Evolutionary conservation across 371 early-diverging fungal species (phyloP).

Genomic region (Apophysomyces sp.): DNA sequence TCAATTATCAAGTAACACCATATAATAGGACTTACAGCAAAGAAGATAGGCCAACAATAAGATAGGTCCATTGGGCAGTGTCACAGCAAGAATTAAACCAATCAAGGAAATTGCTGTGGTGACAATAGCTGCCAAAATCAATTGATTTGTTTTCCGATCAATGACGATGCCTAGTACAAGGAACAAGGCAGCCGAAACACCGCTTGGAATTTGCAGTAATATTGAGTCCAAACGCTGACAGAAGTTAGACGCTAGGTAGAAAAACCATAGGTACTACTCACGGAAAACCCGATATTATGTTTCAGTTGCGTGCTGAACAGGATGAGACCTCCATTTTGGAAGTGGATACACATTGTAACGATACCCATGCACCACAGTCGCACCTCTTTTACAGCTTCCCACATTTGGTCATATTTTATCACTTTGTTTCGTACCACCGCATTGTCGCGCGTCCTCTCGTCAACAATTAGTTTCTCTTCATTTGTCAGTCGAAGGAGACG

Average conservation of each 20-base stretch:
- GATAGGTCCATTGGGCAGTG: slow-evolving; percentile 21
- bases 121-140: slow-evolving; percentile 15
- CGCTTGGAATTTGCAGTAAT: slow-evolving; percentile 33
- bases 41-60: slow-evolving; percentile 24
- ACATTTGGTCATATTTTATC: slow-evolving; percentile 26
- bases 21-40: slow-evolving; percentile 18
- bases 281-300: slow-evolving; percentile 34
- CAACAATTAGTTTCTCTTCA: slow-evolving; percentile 31
- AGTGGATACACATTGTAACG: slow-evolving; percentile 16
- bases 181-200: slow-evolving; percentile 16
- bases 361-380: slow-evolving; percentile 24
- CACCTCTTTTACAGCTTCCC: slow-evolving; percentile 36
- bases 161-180: slow-evolving; percentile 11
- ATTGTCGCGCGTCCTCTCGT: slow-evolving; percentile 34
- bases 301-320: slow-evolving; percentile 38
- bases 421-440: slow-evolving; percentile 24
- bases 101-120: slow-evolving; percentile 16
- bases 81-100: slow-evolving; percentile 24
- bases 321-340: slow-evolving; percentile 39
- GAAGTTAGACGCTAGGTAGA: background rate
- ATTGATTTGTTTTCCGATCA: slow-evolving; percentile 18
- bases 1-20: too few relatives aligned
- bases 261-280: slow-evolving; percentile 14
- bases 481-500: slow-evolving; percentile 22
- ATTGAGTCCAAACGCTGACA: slow-evolving; percentile 21